phyloP scores from a whole-genome alignment of 768 basidiomycete species.

The Xanthoconium stramineum region DNA sequence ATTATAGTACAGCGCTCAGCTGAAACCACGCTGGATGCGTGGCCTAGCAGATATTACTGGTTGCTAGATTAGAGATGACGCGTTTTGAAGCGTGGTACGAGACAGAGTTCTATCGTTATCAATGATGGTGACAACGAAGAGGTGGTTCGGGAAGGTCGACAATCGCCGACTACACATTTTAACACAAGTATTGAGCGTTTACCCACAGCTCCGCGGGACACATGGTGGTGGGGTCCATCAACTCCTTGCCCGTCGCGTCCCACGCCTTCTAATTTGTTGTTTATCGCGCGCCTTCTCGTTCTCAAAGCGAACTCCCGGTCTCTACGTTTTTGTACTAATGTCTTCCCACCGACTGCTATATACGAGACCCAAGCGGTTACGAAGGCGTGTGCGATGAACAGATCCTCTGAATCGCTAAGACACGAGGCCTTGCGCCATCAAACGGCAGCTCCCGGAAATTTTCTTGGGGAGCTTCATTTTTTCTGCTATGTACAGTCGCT shows the following conservation, averaged over 20 bases:
- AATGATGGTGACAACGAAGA: background rate
- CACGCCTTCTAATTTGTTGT: constrained; percentile 5
- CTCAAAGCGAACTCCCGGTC: background rate
- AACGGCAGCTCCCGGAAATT: background rate
- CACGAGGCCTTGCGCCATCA: background rate
- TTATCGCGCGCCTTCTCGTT: background rate
- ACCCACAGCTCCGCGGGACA: constrained; percentile 3
- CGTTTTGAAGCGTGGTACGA: background rate
- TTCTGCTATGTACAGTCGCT: background rate
- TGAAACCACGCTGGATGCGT: background rate
- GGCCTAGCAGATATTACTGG: background rate
- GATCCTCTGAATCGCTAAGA: background rate
- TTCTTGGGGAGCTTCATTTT: background rate
- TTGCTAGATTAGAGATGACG: too few relatives aligned
- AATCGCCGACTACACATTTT: background rate
- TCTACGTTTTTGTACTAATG: background rate
- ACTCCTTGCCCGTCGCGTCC: constrained; percentile 5
- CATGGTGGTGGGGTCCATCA: background rate
- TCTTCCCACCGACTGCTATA: background rate
- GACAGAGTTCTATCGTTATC: background rate
- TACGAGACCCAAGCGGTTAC: background rate
- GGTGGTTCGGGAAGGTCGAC: background rate
- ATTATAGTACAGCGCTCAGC: background rate
- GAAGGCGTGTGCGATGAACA: background rate
- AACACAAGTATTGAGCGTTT: background rate